Base-by-base conservation (phyloP, 1,139 yeast species). In the Candida frijolesensis region DNA sequence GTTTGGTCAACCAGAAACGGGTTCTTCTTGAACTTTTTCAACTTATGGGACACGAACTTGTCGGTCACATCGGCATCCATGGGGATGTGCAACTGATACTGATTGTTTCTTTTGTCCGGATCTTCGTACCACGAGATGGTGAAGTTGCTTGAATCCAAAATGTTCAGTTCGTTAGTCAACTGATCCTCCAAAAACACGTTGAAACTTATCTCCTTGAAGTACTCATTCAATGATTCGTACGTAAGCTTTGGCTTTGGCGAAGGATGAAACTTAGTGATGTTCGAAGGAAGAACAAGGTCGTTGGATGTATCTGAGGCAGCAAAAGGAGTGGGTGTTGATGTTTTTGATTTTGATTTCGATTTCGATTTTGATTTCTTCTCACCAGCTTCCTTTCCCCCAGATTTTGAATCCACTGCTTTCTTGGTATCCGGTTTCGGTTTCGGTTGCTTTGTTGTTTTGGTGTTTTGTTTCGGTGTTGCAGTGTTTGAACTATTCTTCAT, bases 151-250 rank as follows among this genome's bases (percentile, higher is more conserved):
- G 78, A 65, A 44, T 80, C 76, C 15, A 70, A 60, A 42, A 59
- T 61, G 30, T 63, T 59, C 45, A 61, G 62, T 39, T 63, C 59
- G 39, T 79, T 74, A 45, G 83, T 73, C 41, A 82, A 72, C 34
- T 75, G 74, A 57, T 85, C 89, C 62, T 86, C 92, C 47, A 83
- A 68, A 54, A 83, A 84, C 50, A 85, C 66, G 51, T 84, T 84
- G 63, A 78, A 79, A 53, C 87, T 78, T 71, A 84, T 79, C 57
- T 83, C 85, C 55, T 78, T 69, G 59, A 76, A 80, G 60, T 86
- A 85, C n/a, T 76, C 71, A 6, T 71, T 67, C 57, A 85, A 59
- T 30, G 76, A 67, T 14, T 79, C 79, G 57, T 80, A 85, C 0
- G 72, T 66, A 37, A 83, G 65, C 51, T 72, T 72, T 6, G 85